Base-by-base conservation (phyloP, 352 stramenopile genomes). In the Blastocystis sp. region DNA sequence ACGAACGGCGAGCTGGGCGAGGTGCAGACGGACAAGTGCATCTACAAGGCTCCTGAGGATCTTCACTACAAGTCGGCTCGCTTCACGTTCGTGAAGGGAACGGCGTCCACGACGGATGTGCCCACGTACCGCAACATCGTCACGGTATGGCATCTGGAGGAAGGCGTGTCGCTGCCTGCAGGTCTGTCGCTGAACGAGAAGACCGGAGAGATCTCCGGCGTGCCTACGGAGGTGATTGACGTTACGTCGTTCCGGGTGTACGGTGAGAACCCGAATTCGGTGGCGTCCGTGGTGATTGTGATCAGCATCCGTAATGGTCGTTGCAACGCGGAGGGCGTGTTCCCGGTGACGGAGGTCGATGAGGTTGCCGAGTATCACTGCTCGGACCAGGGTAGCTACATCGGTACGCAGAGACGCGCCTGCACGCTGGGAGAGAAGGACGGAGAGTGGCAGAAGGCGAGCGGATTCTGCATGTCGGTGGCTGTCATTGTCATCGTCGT, bases 21-120 rank as follows among this genome's bases (percentile, higher is more conserved):
- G 21, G 29, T 63, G 27, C 63, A 79, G 69, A 79, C 16, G 29
- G 69, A 79, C 54, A 40, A 57, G 34, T 79, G 69, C 38, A 14
- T 24, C 14, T 73, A 73, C 61, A 73, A 73, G 61, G 21, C 32
- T 3, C 61, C 61, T 18, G 38, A 36, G 11, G 38, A 73, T 27
- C 9, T 73, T 14, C 18, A 29, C 6, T 73, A 73, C 40, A 4
- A 14, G 36, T 16, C 34, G 4, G 18, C 34, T 14, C 7, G 7
- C 9, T 32, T 48, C 29, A 46, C n/a, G 40, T 73, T 73, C 40
- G 61, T 73, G 61, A 48, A 53, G 61, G 36, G 29, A 4, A 73
- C 61, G 40, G 36, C 49, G 18, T 32, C 51, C 34, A 73, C 6
- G 4, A 73, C 29, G 16, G 61, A 36, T 9, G n/a, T 9, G 40